Conservation (phyloP, 768 basidiomycete species). For the Trametes elegans region DNA sequence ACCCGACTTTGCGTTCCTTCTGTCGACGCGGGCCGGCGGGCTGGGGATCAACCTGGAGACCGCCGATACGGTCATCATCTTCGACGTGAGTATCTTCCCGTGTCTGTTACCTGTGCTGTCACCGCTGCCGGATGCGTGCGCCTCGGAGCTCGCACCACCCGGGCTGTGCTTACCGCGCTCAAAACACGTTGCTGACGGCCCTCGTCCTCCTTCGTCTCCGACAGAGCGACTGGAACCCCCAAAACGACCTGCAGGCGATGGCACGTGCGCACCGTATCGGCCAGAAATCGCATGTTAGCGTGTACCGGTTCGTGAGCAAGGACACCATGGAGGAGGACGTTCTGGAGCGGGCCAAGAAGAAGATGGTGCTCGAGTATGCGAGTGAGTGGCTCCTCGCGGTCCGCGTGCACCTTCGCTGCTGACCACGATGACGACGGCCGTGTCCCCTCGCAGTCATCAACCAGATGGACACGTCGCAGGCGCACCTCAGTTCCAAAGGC, state of each 20-base stretch:
- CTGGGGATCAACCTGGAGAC: conserved; percentile 99
- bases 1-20: conserved; percentile 93
- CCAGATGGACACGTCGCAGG: conserved; percentile 99
- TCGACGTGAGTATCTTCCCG: conserved; percentile 66
- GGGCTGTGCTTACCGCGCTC: conserved; percentile 14
- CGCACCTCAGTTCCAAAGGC: conserved; percentile 85
- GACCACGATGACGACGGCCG: conserved; percentile 6
- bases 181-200: conserved; percentile 25
- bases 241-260: conserved; percentile 99
- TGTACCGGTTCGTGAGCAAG: conserved; percentile 98
- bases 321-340: conserved; percentile 99
- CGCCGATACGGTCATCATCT: conserved; percentile 98
- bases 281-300: conserved; percentile 97
- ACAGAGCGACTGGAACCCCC: conserved; percentile 97
- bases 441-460: conserved; percentile 75
- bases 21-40: conserved; percentile 96
- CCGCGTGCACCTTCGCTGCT: conserved; percentile 2
- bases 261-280: conserved; percentile 98
- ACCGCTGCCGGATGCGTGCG: conserved; percentile 13
- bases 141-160: conserved; percentile 8
- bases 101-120: conserved; percentile 6
- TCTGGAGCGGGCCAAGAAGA: conserved; percentile 95
- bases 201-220: background rate
- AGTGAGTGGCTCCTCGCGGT: conserved; percentile 56
- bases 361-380: conserved; percentile 99